A percentile compares a stretch with the other conserved stretches of the same genome.
Conservation (phyloP, 2,329 filamentous ascomycete genomes). For the Coleophoma crateriformis region DNA sequence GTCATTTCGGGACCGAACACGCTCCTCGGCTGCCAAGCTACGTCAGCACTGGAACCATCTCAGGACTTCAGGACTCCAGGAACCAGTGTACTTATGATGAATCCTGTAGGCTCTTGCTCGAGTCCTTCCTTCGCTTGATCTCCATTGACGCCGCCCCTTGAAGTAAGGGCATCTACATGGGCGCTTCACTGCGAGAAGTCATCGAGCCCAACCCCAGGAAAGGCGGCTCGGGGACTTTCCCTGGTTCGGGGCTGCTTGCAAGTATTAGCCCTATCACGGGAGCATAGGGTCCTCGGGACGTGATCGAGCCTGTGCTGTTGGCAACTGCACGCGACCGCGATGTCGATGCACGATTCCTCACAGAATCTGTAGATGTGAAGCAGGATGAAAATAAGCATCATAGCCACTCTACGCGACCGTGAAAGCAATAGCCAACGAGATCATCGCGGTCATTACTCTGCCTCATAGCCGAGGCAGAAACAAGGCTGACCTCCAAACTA, state of each 20-base stretch:
- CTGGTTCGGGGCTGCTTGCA: constrained; percentile 15
- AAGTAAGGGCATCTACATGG: constrained; percentile 13
- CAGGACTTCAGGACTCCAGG: too few species aligned
- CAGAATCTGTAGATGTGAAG: constrained; percentile 16
- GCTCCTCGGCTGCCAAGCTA: too few species aligned
- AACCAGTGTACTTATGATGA: too few species aligned
- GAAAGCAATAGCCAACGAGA: neutral
- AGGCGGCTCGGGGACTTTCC: constrained; percentile 13
- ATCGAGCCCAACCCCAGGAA: constrained; percentile 12
- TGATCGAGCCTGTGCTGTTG: constrained; percentile 32
- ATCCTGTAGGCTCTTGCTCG: too few species aligned
- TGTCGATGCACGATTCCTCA: constrained; percentile 29
- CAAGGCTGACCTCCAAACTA: too few species aligned
- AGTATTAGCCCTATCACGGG: constrained; percentile 16
- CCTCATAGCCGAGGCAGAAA: too few species aligned
- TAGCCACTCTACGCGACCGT: constrained; percentile 16
- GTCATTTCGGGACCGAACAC: too few species aligned
- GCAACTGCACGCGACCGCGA: constrained; percentile 25
- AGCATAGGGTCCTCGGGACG: constrained; percentile 31
- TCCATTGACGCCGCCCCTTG: too few species aligned
- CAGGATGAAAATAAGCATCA: constrained; percentile 22
- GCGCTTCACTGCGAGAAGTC: constrained; percentile 10
- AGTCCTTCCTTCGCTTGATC: too few species aligned
- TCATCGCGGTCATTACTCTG: too few species aligned
- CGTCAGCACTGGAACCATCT: too few species aligned